Conservation (phyloP, 1,139 yeast genomes). For the Taphrina confusa region DNA sequence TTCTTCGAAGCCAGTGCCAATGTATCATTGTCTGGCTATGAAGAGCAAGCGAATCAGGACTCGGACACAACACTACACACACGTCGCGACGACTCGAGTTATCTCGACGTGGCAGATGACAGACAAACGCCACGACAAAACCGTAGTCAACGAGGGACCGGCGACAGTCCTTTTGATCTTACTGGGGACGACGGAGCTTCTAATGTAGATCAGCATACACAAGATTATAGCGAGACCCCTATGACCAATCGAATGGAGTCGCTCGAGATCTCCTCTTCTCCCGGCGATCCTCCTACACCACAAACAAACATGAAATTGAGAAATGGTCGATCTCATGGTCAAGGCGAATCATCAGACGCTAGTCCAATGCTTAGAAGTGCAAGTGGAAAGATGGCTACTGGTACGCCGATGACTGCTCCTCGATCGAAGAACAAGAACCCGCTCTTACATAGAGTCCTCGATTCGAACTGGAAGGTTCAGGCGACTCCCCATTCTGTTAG, state of each 20-base stretch:
- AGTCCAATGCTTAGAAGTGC: slow-evolving; percentile 15
- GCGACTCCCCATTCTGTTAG: slow-evolving; percentile 44
- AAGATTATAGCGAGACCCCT: slow-evolving; percentile 5
- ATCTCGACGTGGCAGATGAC: slow-evolving; percentile 21
- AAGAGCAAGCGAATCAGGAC: slow-evolving; percentile 49
- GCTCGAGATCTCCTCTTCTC: slow-evolving; percentile 14
- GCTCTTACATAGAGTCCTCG: slow-evolving; percentile 47
- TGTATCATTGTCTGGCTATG: slow-evolving; percentile 62
- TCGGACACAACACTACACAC: slow-evolving; percentile 31
- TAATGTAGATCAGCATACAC: slow-evolving; percentile 8
- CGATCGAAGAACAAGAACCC: slow-evolving; percentile 35
- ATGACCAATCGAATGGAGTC: slow-evolving; percentile 4
- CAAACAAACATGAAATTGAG: slow-evolving; percentile 7
- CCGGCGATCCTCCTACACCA: slow-evolving; percentile 16
- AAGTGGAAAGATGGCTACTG: slow-evolving; percentile 2
- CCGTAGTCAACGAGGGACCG: slow-evolving; percentile 24
- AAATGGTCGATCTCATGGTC: not conserved
- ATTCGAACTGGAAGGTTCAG: slow-evolving; percentile 47
- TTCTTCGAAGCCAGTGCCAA: slow-evolving; percentile 76
- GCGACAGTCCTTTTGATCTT: slow-evolving; percentile 21
- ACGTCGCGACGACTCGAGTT: slow-evolving; percentile 25
- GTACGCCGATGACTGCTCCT: slow-evolving; percentile 39
- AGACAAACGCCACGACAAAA: slow-evolving; percentile 11
- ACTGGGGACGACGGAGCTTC: slow-evolving; percentile 33
- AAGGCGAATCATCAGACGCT: slow-evolving; percentile 9